Evolutionary conservation across 805 yeast species (phyloP).

Genomic region (Henningerozyma blattae): DNA sequence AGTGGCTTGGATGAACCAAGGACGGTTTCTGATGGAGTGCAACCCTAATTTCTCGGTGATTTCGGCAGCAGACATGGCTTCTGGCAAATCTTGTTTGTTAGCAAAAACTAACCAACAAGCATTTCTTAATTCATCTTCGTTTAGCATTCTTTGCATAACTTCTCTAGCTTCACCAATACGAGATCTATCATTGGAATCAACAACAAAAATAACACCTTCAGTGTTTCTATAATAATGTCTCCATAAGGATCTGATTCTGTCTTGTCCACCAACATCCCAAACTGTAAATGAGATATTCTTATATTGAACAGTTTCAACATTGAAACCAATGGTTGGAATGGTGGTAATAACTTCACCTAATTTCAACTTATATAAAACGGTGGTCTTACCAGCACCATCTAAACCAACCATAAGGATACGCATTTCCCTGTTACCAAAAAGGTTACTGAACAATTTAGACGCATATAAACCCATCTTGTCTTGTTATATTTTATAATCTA

Average conservation of each 20-base stretch:
- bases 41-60: slow-evolving; percentile 94
- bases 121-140: slow-evolving; percentile 96
- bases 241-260: slow-evolving; percentile 97
- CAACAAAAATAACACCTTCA: slow-evolving; percentile 96
- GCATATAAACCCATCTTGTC: slow-evolving; percentile 83
- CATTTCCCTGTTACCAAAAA: slow-evolving; percentile 96
- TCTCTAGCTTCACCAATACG: slow-evolving; percentile 98
- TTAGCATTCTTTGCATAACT: slow-evolving; percentile 95
- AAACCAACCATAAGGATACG: slow-evolving; percentile 97
- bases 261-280: slow-evolving; percentile 99
- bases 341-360: slow-evolving; percentile 94
- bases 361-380: slow-evolving; percentile 88
- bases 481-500: no score
- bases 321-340: slow-evolving; percentile 95
- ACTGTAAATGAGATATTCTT: slow-evolving; percentile 94
- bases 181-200: slow-evolving; percentile 95
- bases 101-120: slow-evolving; percentile 93
- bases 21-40: slow-evolving; percentile 96
- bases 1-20: slow-evolving; percentile 98
- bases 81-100: slow-evolving; percentile 97
- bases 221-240: slow-evolving; percentile 98
- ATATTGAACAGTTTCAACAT: slow-evolving; percentile 95
- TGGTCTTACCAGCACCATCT: slow-evolving; percentile 98
- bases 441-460: slow-evolving; percentile 90
- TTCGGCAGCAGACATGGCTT: slow-evolving; percentile 98